Base-by-base conservation (phyloP, 352 stramenopile species). In the Globisporangium acanthophoron region DNA sequence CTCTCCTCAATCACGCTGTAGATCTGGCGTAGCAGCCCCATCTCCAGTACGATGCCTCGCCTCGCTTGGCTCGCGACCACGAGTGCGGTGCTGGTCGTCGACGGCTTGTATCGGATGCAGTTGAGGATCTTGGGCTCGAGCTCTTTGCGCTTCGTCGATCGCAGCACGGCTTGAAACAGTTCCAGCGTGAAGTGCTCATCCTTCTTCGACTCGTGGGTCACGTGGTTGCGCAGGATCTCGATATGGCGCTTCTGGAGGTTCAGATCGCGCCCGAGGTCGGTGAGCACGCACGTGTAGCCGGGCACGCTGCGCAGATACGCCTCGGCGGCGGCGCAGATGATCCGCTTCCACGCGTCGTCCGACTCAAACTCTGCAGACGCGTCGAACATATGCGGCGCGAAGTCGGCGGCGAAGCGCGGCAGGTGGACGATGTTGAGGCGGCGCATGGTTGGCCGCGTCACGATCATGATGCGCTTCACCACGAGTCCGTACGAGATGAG, bases 391-490 rank as follows among this genome's bases (percentile, higher is more conserved):
- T 70, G 65, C 5, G 83, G 80, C 12, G 52, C 58, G 44, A 93
- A 93, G 15, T 71, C 63, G 3, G 52, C 56, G 0, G 80, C 80
- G 52, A 93, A 93, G 11, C 83, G 72, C 43, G 83, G 83, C 52
- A 93, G 52, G 54, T 93, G 83, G 49, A 93, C 72, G 27, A 93
- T 91, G 49, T 93, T 93, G 46, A 93, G 63, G 5, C 80, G 78
- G 0, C 77, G 64, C 75, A 90, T 90, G 0, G 56, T 54, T 33
- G 80, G 80, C 20, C 66, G 67, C 2, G 69, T 60, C 41, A 90
- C 80, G 57, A 93, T 88, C 73, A 93, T 79, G 71, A 92, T 88
- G 62, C 83, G 66, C 69, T 93, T 93, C 43, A 91, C 76, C 39
- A 93, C 79, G 27, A 93, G 55, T 31, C 71, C 72, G 64, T 90